Evolutionary conservation across 768 basidiomycete species (phyloP).

Genomic region (Galerina marginata): DNA sequence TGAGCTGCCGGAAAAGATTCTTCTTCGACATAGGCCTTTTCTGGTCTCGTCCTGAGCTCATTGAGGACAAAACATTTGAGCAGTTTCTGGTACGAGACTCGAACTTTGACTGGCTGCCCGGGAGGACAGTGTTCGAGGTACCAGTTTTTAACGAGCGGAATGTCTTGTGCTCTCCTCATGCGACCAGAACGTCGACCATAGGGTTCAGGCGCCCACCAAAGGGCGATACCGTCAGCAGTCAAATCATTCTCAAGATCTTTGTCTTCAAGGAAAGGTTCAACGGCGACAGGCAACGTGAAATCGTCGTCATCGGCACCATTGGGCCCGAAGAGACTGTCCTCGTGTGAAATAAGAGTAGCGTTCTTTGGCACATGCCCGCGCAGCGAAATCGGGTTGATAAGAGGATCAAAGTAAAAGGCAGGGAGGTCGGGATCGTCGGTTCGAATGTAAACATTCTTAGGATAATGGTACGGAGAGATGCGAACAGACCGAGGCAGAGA

Average conservation of each 20-base stretch:
- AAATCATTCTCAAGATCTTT: slow-evolving; percentile 86
- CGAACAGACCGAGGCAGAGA: slow-evolving; percentile 94
- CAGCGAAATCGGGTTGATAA: slow-evolving; percentile 96
- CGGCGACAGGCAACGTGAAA: slow-evolving; percentile 80
- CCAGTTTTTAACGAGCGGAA: slow-evolving; percentile 97
- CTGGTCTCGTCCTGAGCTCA: slow-evolving; percentile 84
- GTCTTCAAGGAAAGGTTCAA: slow-evolving; percentile 82
- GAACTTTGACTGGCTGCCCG: slow-evolving; percentile 94
- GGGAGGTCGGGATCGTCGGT: slow-evolving; percentile 99
- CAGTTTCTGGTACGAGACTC: slow-evolving; percentile 98
- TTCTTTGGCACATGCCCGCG: slow-evolving; percentile 88
- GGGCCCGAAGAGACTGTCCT: slow-evolving; percentile 91
- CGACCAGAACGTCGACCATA: slow-evolving; percentile 92
- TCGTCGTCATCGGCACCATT: slow-evolving; percentile 86
- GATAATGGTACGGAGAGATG: slow-evolving; percentile 89
- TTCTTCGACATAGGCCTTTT: slow-evolving; percentile 99
- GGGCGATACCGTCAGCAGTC: slow-evolving; percentile 94
- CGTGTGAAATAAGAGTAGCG: slow-evolving; percentile 81
- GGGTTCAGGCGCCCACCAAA: slow-evolving; percentile 99
- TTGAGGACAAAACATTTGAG: slow-evolving; percentile 96
- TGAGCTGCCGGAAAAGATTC: slow-evolving; percentile 93
- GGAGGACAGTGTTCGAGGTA: slow-evolving; percentile 99
- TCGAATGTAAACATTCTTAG: slow-evolving; percentile 98
- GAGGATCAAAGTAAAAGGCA: slow-evolving; percentile 98
- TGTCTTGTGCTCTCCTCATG: slow-evolving; percentile 93